Percentiles rank a stretch among this genome's conserved stretches.
Conservation (phyloP, 495 filamentous ascomycete genomes). For the Talaromyces liani region DNA sequence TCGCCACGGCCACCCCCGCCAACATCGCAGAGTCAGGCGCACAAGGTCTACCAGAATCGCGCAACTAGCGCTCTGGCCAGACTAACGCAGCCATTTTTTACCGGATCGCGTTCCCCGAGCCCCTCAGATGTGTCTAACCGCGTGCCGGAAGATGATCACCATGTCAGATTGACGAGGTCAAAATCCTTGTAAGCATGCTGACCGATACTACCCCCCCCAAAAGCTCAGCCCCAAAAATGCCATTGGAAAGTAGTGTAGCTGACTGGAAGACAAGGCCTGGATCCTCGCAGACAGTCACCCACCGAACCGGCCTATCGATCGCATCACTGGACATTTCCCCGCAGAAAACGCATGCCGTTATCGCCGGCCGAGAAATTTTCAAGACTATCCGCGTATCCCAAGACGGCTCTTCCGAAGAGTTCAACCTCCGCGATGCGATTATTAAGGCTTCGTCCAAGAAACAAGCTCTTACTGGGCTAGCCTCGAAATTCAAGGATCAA, state of each 20-base stretch:
- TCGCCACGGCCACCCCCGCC: constrained; percentile 46
- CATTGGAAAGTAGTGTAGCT: background rate
- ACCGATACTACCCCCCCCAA: background rate
- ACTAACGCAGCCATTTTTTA: constrained; percentile 51
- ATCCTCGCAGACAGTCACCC: constrained; percentile 64
- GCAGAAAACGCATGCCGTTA: constrained; percentile 64
- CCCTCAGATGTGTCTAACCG: constrained; percentile 7
- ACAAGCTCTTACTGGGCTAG: constrained; percentile 40
- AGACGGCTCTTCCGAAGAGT: constrained; percentile 61
- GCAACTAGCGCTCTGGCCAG: constrained; percentile 49
- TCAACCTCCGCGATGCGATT: constrained; percentile 74
- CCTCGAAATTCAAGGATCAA: constrained; percentile 57
- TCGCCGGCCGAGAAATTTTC: constrained; percentile 77
- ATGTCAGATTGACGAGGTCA: constrained; percentile 30
- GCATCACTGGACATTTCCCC: constrained; percentile 71
- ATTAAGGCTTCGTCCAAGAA: constrained; percentile 59
- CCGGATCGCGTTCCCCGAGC: constrained; percentile 47
- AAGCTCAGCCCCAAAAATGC: background rate
- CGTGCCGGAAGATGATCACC: constrained; percentile 22
- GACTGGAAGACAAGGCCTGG: constrained; percentile 38
- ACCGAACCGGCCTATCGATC: constrained; percentile 67
- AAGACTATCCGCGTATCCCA: constrained; percentile 73
- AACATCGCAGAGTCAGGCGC: constrained; percentile 37
- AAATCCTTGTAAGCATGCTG: constrained; percentile 30
- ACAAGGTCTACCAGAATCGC: constrained; percentile 37